Evolutionary conservation across 352 stramenopile genomes (phyloP), one percentile per base, ranked within the genome.

Genomic region (Halophytophthora polymorphica): DNA sequence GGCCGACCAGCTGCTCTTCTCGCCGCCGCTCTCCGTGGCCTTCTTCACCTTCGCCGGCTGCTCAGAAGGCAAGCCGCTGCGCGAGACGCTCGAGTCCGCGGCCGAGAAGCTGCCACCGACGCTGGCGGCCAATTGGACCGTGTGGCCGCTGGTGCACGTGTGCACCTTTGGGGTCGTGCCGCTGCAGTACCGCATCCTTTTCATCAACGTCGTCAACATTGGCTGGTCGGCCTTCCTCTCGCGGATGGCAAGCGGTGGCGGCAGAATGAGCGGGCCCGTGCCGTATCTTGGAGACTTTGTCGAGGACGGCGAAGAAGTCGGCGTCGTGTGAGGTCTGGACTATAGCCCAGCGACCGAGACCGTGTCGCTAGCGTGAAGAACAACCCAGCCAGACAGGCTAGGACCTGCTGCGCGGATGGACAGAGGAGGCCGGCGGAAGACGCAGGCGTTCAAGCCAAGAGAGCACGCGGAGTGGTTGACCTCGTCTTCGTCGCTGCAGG

Each of bases 141-240:
- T 77, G 38, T 78, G 71, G 71, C 60, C 66, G 22, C 47, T 75
- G 15, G 57, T 78, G 3, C 66, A 82, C 47, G 47, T 82, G 17
- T 42, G 58, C 51, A 77, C 63, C 0, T 78, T 77, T 34, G 58
- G 62, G 3, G 77, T 78, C 42, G 67, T 77, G 50, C 68, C 71
- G 18, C 38, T 82, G 44, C 61, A 69, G 37, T 75, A 77, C 52
- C 71, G 71, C n/a, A 55, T 77, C 39, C 43, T 82, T 40, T 76
- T 73, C 38, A 71, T 73, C 43, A 82, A 77, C 34, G 41, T 62
- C 12, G 55, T 64, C 18, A 82, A 71, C 43, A 53, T 82, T 19
- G 68, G 69, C 1, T 82, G 68, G 68, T 77, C 69, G 2, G 56
- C 66, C 1, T 80, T 77, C 55, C 54, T 80, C 2, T 78, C 69